These are phyloP conservation scores for Capniomyces stellatus DNA, from an alignment of 371 early-diverging fungal genomes.

Conservation along the genomic window DNA sequence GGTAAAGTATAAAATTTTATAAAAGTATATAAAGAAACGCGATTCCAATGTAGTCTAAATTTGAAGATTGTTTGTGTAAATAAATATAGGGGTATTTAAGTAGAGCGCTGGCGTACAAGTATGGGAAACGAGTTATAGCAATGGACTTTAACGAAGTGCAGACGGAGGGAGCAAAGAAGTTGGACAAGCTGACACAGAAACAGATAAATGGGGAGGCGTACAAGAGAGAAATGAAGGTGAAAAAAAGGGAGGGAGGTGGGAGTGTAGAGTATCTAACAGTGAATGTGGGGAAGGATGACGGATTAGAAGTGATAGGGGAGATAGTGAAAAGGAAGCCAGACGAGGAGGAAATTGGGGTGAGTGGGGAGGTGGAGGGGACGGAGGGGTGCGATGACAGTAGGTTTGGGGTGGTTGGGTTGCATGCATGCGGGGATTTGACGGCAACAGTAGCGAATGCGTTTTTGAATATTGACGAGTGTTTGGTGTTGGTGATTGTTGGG, in stretches of 20 bases:
- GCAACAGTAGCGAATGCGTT: conserved; percentile 53
- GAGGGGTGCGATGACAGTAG: conserved; percentile 5
- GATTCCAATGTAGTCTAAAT: not conserved
- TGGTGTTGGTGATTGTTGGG: conserved; percentile 59
- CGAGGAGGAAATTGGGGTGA: no score
- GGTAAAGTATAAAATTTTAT: not conserved
- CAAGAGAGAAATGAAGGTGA: conserved; percentile 4
- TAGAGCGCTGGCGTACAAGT: conserved; percentile 47
- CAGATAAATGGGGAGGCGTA: conserved; percentile 8
- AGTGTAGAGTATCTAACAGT: conserved; percentile 9
- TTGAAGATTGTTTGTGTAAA: not conserved
- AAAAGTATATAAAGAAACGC: not conserved
- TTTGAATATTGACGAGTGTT: conserved; percentile 35
- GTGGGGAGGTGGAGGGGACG: no score
- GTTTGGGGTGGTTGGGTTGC: conserved; percentile 68
- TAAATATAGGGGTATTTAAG: conserved; percentile 52
- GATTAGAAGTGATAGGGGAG: not conserved
- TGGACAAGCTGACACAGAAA: conserved; percentile 30
- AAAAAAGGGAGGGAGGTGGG: conserved; percentile 2
- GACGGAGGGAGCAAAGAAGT: conserved; percentile 56
- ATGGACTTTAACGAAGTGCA: conserved; percentile 59
- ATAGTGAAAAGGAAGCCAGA: conserved; percentile 2
- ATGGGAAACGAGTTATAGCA: conserved; percentile 50
- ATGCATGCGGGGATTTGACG: conserved; percentile 72
- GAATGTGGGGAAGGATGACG: conserved; percentile 11